Percentiles rank a stretch among this genome's conserved stretches.
Conservation (phyloP, 345 rosid genomes). For the Salix caprea region DNA sequence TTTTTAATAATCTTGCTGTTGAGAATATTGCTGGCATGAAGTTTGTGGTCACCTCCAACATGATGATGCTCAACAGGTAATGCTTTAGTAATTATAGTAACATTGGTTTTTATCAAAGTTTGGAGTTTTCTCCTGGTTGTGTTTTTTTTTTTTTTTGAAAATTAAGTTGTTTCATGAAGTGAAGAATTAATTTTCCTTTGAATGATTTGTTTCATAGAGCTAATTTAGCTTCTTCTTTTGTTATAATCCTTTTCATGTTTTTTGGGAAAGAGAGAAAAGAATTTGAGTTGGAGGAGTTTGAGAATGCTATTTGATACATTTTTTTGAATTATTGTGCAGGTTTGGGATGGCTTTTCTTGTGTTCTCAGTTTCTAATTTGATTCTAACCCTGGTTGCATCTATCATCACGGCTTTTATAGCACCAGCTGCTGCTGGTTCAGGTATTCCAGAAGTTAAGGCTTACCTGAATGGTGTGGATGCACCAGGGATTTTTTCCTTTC, state of each 20-base stretch:
- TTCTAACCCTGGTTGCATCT: slow-evolving; percentile 64
- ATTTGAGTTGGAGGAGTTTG: neutral
- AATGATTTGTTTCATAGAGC: neutral
- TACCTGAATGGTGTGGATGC: slow-evolving; percentile 95
- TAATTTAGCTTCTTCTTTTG: neutral
- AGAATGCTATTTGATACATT: neutral
- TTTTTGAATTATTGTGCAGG: slow-evolving; percentile 35
- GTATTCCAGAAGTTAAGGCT: slow-evolving; percentile 95
- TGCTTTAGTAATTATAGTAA: neutral
- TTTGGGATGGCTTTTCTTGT: slow-evolving; percentile 60
- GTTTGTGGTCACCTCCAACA: slow-evolving; percentile 82
- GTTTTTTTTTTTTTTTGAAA: too few relatives aligned
- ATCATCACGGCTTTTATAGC: slow-evolving; percentile 59
- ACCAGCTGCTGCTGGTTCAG: slow-evolving; percentile 93
- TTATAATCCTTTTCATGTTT: neutral
- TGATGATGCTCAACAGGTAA: slow-evolving; percentile 69
- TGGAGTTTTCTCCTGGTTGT: neutral
- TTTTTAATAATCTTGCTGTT: slow-evolving; percentile 75
- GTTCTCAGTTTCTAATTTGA: slow-evolving; percentile 60
- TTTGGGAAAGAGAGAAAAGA: neutral
- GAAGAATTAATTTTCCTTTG: neutral
- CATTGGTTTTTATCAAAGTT: neutral
- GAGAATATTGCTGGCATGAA: slow-evolving; percentile 84
- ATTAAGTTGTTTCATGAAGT: neutral
- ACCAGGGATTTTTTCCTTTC: slow-evolving; percentile 62